Evolutionary conservation across 192 early-diverging fungal species (phyloP), one percentile per base, ranked within the genome.

Genomic region (Coemansia aciculifera): DNA sequence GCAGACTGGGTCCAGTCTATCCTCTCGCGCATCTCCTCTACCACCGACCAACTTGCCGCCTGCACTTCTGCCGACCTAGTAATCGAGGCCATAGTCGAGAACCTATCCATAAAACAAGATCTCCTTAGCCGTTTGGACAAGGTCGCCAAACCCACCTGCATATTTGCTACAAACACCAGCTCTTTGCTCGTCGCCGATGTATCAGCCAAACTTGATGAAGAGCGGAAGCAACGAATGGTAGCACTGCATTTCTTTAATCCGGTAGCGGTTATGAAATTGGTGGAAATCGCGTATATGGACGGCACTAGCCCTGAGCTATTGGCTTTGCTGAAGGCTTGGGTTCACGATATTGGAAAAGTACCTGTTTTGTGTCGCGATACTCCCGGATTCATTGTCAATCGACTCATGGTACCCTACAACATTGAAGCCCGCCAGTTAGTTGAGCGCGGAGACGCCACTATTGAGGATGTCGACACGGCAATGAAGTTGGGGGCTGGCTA

Each of bases 11-110:
- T 94, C 29, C 85, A 91, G 37, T 79, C 85, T 29, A 86, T 89
- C 34, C 67, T 91, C 63, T 40, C 83, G 34, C 86, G 88, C 52
- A 90, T 97, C 74, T 63, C 69, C 17, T 83, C 84, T 32, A 87
- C 88, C 59, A 92, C 88, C 13, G 87, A 93, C 69, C 80, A 90
- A 13, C 72, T 75, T 24, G 64, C 71, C 21, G 87, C 90, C 10
- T 90, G 84, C 9, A 64, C 72, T 36, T 62, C 83, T 15, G 83
- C 91, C 9, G 93, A 97, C 76, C 81, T 97, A 56, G 86, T 94
- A 27, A 81, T 97, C 57, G 95, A 97, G 79, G 95, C 95, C 38
- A 93, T 97, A 82, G 91, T 97, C 2, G 95, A 97, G 73, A 92
- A 94, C 79, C 77, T 97, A 38, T 75, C 86, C 40, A 84, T 86